Base-by-base conservation (phyloP, 352 stramenopile genomes). In the Pythium folliculosum region DNA sequence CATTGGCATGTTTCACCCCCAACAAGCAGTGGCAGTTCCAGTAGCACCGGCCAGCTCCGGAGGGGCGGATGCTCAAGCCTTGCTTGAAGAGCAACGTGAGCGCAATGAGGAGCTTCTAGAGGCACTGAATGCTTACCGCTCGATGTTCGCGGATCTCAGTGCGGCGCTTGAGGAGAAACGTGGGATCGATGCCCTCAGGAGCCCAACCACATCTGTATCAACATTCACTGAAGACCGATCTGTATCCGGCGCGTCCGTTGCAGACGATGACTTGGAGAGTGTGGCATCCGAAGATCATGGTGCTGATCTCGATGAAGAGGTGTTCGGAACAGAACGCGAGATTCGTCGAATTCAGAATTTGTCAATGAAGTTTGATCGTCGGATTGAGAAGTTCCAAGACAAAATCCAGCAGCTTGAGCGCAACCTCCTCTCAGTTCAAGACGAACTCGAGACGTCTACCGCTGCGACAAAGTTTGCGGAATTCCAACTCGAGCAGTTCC, bases 371-470 rank as follows among this genome's bases (percentile, higher is more conserved):
- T 70, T 94, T n/a, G 80, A 88, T 43, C 76, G 76, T 4, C 82
- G 86, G n/a, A 70, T 94, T 51, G 86, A 94, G 13, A 73, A 80
- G 13, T 94, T 82, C 47, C 80, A 94, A 60, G 86, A 91, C 44
- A 72, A 72, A 3, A 88, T 94, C 44, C 80, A 90, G 47, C 82
- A 84, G 14, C 60, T 92, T 16, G 81, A 94, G 54, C 88, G 89
- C 50, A 76, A 84, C 27, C 54, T 91, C 44, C 51, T 87, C 47
- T 75, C 77, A 14, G 80, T 75, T 0, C 82, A 91, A 53, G 86
- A 94, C 30, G 86, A 94, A 25, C 72, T 92, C n/a, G 86, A 94
- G 63, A 94, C 86, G 2, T 86, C 84, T 0, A 91, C 78, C 44
- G 79, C 81, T 16, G 81, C 86, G 14, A 87, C 82, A 2, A 94